Evolutionary conservation across 2,329 filamentous ascomycete genomes (phyloP).

Genomic region (Fusarium transvaalense): DNA sequence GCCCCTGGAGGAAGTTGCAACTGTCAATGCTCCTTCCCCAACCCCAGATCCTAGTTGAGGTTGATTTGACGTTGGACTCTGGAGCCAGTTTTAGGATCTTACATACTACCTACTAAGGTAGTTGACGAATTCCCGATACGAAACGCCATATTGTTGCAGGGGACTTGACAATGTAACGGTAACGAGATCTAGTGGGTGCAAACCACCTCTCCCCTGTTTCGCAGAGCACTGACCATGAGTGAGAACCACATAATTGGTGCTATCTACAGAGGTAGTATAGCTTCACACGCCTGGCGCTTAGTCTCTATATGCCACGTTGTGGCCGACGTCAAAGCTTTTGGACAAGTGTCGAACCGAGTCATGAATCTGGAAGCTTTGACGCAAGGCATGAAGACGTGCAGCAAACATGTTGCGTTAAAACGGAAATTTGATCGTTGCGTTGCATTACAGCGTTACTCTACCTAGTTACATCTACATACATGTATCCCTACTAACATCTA

Average conservation of each 20-base stretch:
- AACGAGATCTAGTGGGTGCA: constrained; percentile 12
- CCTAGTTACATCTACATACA: constrained; percentile 11
- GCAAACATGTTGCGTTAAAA: constrained; percentile 1
- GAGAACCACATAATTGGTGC: neutral
- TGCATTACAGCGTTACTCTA: constrained; percentile 26
- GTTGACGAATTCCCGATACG: neutral
- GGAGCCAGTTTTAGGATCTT: constrained; percentile 24
- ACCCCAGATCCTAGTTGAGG: constrained; percentile 36
- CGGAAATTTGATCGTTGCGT: constrained; percentile 24
- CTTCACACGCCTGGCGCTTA: constrained; percentile 1
- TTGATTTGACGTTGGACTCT: constrained; percentile 9
- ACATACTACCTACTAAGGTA: neutral
- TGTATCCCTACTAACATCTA: constrained; percentile 8
- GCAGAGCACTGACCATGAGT: neutral
- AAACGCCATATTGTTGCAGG: constrained; percentile 11
- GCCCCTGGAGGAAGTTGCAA: constrained; percentile 8
- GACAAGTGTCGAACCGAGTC: constrained; percentile 6
- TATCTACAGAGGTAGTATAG: neutral
- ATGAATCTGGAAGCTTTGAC: constrained; percentile 4
- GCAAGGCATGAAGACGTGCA: constrained; percentile 23
- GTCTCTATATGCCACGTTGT: constrained; percentile 36
- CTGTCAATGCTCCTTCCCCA: constrained; percentile 27
- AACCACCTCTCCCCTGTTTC: neutral
- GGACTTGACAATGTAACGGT: constrained; percentile 19
- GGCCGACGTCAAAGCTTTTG: constrained; percentile 16